Percentiles rank a stretch among this genome's conserved stretches.
phyloP scores from a whole-genome alignment of 176 grass and related monocot species.

The Aegilops bicornis region DNA sequence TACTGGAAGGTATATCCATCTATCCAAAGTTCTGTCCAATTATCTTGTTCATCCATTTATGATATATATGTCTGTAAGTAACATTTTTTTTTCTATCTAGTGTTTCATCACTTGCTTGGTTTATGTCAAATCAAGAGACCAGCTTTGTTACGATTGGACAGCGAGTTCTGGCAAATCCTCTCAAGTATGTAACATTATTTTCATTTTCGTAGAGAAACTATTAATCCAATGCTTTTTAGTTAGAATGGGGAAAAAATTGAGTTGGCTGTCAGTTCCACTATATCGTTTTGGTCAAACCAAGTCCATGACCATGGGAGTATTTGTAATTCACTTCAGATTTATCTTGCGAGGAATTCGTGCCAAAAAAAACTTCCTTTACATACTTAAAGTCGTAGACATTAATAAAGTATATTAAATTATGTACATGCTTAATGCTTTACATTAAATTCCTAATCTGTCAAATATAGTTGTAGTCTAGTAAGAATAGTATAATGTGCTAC shows the following conservation, averaged over 20 bases:
- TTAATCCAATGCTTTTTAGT: neutral
- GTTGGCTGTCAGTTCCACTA: neutral
- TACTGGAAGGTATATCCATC: slow-evolving; percentile 78
- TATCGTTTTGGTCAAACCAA: neutral
- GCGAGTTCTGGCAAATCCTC: slow-evolving; percentile 87
- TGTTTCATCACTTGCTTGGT: slow-evolving; percentile 99
- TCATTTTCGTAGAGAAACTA: slow-evolving; percentile 2
- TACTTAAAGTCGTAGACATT: neutral
- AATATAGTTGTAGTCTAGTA: neutral
- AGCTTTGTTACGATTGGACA: slow-evolving; percentile 99
- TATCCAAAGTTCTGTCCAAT: slow-evolving; percentile 11
- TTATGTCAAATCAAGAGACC: slow-evolving; percentile 99
- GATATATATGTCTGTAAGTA: neutral
- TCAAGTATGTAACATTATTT: slow-evolving; percentile 66
- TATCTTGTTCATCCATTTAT: neutral
- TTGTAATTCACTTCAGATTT: neutral
- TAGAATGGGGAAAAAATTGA: too few relatives aligned
- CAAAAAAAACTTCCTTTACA: neutral
- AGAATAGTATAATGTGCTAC: neutral
- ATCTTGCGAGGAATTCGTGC: neutral
- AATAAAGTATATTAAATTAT: slow-evolving; percentile 1
- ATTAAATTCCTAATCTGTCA: neutral
- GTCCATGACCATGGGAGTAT: neutral
- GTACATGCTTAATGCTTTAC: neutral
- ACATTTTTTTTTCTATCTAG: slow-evolving; percentile 45